Percentiles rank a stretch among this genome's conserved stretches.
Evolutionary conservation across 441 rosid genomes (phyloP).

Genomic region (Hypseocharis bilobata): DNA sequence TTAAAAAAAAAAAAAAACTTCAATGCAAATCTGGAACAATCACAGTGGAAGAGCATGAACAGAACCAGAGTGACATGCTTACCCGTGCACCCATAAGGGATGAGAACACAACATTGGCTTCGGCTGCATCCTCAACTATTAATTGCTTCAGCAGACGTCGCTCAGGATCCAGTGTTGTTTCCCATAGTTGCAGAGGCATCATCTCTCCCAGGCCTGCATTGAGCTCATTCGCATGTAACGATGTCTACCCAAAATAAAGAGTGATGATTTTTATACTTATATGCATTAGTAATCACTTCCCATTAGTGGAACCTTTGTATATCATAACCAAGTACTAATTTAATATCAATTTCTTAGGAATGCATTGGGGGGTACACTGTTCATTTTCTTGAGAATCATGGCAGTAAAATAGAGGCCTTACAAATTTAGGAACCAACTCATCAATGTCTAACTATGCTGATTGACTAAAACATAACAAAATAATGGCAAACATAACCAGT

Average conservation of each 20-base stretch:
- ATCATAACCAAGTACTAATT: no score
- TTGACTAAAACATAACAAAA: not conserved
- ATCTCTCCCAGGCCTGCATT: conserved; percentile 80
- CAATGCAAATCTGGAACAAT: not conserved
- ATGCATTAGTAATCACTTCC: no score
- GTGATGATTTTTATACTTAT: no score
- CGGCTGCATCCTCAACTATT: conserved; percentile 60
- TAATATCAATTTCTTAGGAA: not conserved
- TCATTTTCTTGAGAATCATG: no score
- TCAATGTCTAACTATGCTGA: not conserved
- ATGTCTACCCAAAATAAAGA: not conserved
- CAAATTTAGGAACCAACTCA: not conserved
- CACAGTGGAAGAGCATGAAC: not conserved
- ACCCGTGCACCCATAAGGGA: conserved; percentile 82
- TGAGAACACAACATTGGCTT: conserved; percentile 56
- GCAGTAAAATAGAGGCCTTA: not conserved
- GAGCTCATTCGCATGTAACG: conserved; percentile 7
- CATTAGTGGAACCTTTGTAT: not conserved
- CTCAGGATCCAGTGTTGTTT: conserved; percentile 76
- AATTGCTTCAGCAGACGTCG: conserved; percentile 61
- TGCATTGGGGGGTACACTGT: no score
- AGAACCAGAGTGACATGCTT: conserved; percentile 13
- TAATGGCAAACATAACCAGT: not conserved
- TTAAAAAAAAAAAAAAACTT: not conserved
- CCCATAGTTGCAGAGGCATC: conserved; percentile 90